A percentile compares a stretch with the other conserved stretches of the same genome.
phyloP scores from a whole-genome alignment of 2,329 filamentous ascomycete species.

The Phaeophleospora eucalypticola region DNA sequence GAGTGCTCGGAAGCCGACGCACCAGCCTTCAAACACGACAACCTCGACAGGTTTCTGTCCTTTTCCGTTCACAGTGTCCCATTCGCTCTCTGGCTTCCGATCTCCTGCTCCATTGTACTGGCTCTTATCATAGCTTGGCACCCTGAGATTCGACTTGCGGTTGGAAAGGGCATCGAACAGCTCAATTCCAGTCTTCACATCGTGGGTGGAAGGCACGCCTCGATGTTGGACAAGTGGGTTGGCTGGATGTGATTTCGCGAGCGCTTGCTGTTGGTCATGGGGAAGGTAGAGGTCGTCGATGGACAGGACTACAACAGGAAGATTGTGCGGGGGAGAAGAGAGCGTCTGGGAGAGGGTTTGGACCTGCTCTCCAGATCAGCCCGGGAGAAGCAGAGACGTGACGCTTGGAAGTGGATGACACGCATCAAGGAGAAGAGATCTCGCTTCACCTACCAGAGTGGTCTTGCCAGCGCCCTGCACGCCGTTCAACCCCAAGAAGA shows the following conservation, averaged over 20 bases:
- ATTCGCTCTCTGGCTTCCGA: conserved; percentile 58
- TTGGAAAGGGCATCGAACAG: conserved; percentile 60
- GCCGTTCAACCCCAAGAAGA: conserved; percentile 85
- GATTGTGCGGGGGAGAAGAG: conserved; percentile 52
- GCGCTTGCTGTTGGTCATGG: conserved; percentile 61
- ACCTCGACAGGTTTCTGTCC: conserved; percentile 51
- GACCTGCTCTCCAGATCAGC: conserved; percentile 40
- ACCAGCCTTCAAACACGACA: conserved; percentile 87
- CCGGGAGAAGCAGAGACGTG: neutral
- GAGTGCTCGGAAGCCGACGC: conserved; percentile 73
- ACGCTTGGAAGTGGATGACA: neutral
- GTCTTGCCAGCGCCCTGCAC: conserved; percentile 92
- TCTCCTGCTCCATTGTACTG: conserved; percentile 72
- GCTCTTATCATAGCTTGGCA: conserved; percentile 83
- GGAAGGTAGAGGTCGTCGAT: conserved; percentile 88
- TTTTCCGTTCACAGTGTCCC: conserved; percentile 56
- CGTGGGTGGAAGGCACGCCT: conserved; percentile 81
- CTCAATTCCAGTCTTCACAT: conserved; percentile 59
- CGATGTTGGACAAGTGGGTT: conserved; percentile 77
- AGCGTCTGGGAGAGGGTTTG: conserved; percentile 61
- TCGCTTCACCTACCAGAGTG: conserved; percentile 58
- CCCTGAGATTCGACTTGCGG: conserved; percentile 49
- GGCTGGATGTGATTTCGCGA: conserved; percentile 61
- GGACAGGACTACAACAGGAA: conserved; percentile 68
- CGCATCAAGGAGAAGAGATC: neutral